A percentile compares a stretch with the other conserved stretches of the same genome.
Conservation (phyloP, 108 stramenopile genomes). For the Conticribra weissflogii region DNA sequence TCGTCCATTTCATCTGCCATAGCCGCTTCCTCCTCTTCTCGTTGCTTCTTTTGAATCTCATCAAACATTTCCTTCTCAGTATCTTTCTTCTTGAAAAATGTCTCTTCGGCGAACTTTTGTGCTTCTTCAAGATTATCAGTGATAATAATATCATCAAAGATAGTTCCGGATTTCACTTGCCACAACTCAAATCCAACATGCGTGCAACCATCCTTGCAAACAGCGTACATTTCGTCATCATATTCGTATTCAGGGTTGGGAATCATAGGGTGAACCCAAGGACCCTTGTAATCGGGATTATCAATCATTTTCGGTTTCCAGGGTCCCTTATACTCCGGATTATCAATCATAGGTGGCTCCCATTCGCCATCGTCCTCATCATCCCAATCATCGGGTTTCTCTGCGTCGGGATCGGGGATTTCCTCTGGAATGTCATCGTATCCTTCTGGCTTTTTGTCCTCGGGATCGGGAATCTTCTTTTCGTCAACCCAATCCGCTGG, state of each 20-base stretch:
- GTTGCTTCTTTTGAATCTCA: slow-evolving; percentile 71
- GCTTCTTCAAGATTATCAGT: slow-evolving; percentile 98
- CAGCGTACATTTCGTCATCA: slow-evolving; percentile 87
- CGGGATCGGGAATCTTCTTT: slow-evolving; percentile 93
- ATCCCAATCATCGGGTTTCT: slow-evolving; percentile 99
- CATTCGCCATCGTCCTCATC: slow-evolving; percentile 99
- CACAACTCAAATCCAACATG: slow-evolving; percentile 99
- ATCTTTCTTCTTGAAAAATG: slow-evolving; percentile 97
- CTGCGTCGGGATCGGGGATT: slow-evolving; percentile 94
- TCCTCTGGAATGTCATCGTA: slow-evolving; percentile 93
- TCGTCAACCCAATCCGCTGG: slow-evolving; percentile 98
- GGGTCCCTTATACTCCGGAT: slow-evolving; percentile 96
- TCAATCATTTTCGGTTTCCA: slow-evolving; percentile 96
- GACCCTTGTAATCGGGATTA: slow-evolving; percentile 98
- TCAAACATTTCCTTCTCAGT: slow-evolving; percentile 96
- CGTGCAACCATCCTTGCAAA: slow-evolving; percentile 95
- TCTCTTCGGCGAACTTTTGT: slow-evolving; percentile 93
- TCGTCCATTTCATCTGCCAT: slow-evolving; percentile 27
- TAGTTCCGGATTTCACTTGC: slow-evolving; percentile 97
- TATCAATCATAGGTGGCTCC: slow-evolving; percentile 95
- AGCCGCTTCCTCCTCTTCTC: slow-evolving; percentile 42
- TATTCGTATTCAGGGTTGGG: slow-evolving; percentile 95
- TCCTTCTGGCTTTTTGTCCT: slow-evolving; percentile 96
- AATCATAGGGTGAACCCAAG: slow-evolving; percentile 95
- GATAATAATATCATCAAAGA: slow-evolving; percentile 99